phyloP scores from a whole-genome alignment of 257 asterid species.

The Salvia splendens region DNA sequence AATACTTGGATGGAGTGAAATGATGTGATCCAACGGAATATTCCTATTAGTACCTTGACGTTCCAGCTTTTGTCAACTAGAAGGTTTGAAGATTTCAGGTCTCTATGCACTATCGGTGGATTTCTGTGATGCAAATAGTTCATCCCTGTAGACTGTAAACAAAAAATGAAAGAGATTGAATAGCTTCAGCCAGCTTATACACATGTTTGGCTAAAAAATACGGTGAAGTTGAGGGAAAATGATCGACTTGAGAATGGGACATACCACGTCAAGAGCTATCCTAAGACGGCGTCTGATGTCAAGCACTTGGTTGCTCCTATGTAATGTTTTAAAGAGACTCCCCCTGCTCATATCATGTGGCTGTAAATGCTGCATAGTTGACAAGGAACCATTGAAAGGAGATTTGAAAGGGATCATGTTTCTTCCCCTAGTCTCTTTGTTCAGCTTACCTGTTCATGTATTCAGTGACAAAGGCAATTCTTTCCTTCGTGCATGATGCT shows the following conservation, averaged over 20 bases:
- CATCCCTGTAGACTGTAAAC: constrained; percentile 75
- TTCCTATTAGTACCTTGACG: constrained; percentile 56
- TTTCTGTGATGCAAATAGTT: constrained; percentile 74
- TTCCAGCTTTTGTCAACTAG: constrained; percentile 78
- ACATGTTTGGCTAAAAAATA: no score
- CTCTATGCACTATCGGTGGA: constrained; percentile 82
- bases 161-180: constrained; percentile 23
- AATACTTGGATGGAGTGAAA: constrained; percentile 2
- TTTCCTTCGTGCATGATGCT: constrained; percentile 60
- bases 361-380: neutral
- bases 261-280: constrained; percentile 81
- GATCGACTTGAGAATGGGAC: constrained; percentile 23
- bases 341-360: constrained; percentile 53
- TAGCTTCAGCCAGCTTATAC: constrained; percentile 2
- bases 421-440: neutral
- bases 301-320: constrained; percentile 52
- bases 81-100: constrained; percentile 79
- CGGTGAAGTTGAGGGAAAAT: neutral
- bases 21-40: neutral
- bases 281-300: constrained; percentile 64
- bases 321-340: constrained; percentile 68
- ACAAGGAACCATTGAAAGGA: neutral
- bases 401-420: neutral
- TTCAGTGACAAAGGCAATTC: constrained; percentile 73
- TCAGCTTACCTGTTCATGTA: constrained; percentile 53